Evolutionary conservation across 2,329 filamentous ascomycete species (phyloP).

Genomic region (Pleochaeta shiraiana): DNA sequence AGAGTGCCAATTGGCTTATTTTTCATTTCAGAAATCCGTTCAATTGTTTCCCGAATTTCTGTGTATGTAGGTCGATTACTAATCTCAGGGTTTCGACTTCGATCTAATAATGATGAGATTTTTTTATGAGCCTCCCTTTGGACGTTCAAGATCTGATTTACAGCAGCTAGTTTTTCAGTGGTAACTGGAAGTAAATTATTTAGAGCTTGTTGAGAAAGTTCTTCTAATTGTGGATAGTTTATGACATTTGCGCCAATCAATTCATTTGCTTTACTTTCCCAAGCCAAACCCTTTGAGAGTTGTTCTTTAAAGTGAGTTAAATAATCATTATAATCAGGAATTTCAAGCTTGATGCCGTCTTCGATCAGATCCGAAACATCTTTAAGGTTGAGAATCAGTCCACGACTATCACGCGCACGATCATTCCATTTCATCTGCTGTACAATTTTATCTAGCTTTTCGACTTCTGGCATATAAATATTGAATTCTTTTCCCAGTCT

Average conservation of each 20-base stretch:
- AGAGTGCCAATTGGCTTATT: slow-evolving; percentile 81
- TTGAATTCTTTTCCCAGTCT: slow-evolving; percentile 79
- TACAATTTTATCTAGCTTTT: slow-evolving; percentile 56
- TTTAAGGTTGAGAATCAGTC: slow-evolving; percentile 45
- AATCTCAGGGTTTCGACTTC: slow-evolving; percentile 53
- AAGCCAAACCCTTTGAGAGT: slow-evolving; percentile 53
- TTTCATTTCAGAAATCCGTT: slow-evolving; percentile 69
- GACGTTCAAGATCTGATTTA: slow-evolving; percentile 87
- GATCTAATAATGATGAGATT: slow-evolving; percentile 61
- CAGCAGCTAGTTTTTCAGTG: slow-evolving; percentile 52
- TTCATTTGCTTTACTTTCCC: slow-evolving; percentile 86
- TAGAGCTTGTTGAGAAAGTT: slow-evolving; percentile 62
- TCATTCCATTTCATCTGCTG: slow-evolving; percentile 81
- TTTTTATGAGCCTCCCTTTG: slow-evolving; percentile 85
- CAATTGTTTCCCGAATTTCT: slow-evolving; percentile 80
- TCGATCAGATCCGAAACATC: slow-evolving; percentile 64
- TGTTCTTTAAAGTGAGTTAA: slow-evolving; percentile 57
- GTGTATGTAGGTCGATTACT: slow-evolving; percentile 64
- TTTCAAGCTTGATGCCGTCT: slow-evolving; percentile 53
- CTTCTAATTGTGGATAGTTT: slow-evolving; percentile 87
- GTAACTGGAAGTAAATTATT: slow-evolving; percentile 55
- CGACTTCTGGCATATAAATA: slow-evolving; percentile 75
- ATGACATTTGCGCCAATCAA: slow-evolving; percentile 80
- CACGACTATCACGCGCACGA: slow-evolving; percentile 42
- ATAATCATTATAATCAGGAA: slow-evolving; percentile 62